A percentile compares a stretch with the other conserved stretches of the same genome.
Conservation (phyloP, 116 monocot species). For the Thalassia testudinum region DNA sequence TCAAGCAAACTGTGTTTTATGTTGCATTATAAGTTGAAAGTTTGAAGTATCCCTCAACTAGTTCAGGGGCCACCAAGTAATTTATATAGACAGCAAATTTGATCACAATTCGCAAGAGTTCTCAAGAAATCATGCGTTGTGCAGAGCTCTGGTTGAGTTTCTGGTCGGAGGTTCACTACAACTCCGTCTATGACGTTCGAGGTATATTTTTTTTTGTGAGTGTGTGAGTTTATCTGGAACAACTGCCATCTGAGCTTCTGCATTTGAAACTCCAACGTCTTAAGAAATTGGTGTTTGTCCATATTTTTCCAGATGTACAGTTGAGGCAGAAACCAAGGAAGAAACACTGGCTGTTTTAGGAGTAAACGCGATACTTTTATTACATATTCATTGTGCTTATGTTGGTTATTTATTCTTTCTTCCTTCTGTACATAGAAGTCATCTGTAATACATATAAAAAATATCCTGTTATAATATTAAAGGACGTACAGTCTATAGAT, state of each 20-base stretch:
- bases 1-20: no score
- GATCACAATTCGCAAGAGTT: no score
- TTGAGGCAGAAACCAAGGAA: conserved; percentile 40
- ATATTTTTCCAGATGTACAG: conserved; percentile 33
- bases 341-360: conserved; percentile 73
- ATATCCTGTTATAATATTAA: no score
- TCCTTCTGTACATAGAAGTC: neutral
- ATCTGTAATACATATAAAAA: no score
- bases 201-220: conserved; percentile 17
- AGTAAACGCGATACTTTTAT: neutral
- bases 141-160: conserved; percentile 94
- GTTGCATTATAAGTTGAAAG: no score
- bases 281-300: neutral
- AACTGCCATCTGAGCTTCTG: neutral
- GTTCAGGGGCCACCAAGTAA: no score
- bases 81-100: no score
- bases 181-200: conserved; percentile 67
- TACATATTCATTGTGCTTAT: neutral
- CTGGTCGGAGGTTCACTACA: conserved; percentile 98
- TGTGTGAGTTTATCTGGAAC: neutral
- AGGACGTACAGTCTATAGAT: no score
- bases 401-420: neutral
- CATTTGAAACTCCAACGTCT: neutral
- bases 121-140: neutral
- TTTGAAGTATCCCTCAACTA: no score